phyloP scores from a whole-genome alignment of 2,329 filamentous ascomycete genomes.

The Cladophialophora exuberans region DNA sequence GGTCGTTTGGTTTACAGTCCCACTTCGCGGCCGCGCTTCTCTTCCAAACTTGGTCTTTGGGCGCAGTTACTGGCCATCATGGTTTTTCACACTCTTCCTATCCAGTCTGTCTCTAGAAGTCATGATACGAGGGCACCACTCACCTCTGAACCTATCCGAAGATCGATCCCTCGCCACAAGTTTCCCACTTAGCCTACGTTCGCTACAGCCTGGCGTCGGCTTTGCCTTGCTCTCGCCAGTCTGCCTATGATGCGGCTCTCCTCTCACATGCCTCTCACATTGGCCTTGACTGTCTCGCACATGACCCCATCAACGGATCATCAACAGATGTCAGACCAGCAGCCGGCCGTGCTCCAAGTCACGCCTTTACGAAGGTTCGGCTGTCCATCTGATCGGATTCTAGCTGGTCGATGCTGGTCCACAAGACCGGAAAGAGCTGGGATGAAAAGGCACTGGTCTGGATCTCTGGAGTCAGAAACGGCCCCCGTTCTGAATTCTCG shows the following conservation, averaged over 20 bases:
- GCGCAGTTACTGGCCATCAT: conserved; percentile 5
- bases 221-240: conserved; percentile 4
- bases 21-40: neutral
- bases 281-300: conserved; percentile 15
- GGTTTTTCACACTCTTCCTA: conserved; percentile 1
- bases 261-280: conserved; percentile 17
- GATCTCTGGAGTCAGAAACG: neutral
- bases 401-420: conserved; percentile 13
- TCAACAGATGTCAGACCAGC: too few species aligned
- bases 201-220: conserved; percentile 15
- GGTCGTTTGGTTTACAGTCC: neutral
- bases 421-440: conserved; percentile 23
- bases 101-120: neutral
- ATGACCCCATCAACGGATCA: conserved; percentile 12
- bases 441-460: conserved; percentile 2
- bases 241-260: conserved; percentile 23
- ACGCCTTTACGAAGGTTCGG: conserved; percentile 3
- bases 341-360: conserved; percentile 12
- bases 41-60: conserved; percentile 9
- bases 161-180: conserved; percentile 18
- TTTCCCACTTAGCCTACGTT: conserved; percentile 3
- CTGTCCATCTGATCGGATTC: conserved; percentile 7
- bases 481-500: conserved; percentile 9
- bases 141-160: conserved; percentile 4
- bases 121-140: conserved; percentile 17